These are phyloP conservation scores for Hypoxylon sp. DNA, from an alignment of 2,329 filamentous ascomycete species.

Conservation along the genomic window DNA sequence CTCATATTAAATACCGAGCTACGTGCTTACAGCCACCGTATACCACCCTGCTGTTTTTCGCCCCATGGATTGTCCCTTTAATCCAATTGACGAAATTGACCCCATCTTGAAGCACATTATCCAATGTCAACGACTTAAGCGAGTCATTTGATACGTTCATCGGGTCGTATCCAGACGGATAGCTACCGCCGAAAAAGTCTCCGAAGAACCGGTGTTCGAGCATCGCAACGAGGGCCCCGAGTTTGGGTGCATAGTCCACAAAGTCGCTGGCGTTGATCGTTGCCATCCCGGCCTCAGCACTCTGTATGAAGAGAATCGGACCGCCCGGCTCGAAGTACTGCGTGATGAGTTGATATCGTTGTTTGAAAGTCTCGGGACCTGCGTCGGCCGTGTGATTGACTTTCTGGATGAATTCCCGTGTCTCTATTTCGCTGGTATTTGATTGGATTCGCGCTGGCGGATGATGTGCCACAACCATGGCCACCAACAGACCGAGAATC, in stretches of 20 bases:
- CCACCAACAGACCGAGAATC: slow-evolving; percentile 12
- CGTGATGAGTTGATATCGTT: slow-evolving; percentile 42
- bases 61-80: slow-evolving; percentile 39
- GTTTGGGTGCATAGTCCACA: slow-evolving; percentile 42
- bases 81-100: slow-evolving; percentile 45
- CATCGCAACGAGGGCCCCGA: slow-evolving; percentile 42
- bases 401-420: slow-evolving; percentile 40
- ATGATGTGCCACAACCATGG: slow-evolving; percentile 20
- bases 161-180: slow-evolving; percentile 33
- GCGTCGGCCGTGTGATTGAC: slow-evolving; percentile 35
- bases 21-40: slow-evolving; percentile 39
- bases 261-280: slow-evolving; percentile 39
- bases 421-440: slow-evolving; percentile 28
- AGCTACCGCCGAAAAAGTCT: slow-evolving; percentile 31
- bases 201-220: slow-evolving; percentile 47
- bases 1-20: background rate
- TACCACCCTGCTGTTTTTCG: slow-evolving; percentile 36
- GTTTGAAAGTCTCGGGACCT: slow-evolving; percentile 37
- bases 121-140: slow-evolving; percentile 32
- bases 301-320: slow-evolving; percentile 44
- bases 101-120: slow-evolving; percentile 45
- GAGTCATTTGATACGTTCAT: slow-evolving; percentile 28
- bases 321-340: slow-evolving; percentile 43
- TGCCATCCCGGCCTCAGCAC: slow-evolving; percentile 41
- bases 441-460: slow-evolving; percentile 28